Percentiles rank a stretch among this genome's conserved stretches.
Conservation (phyloP, 352 stramenopile genomes). For the Pythium biforme region DNA sequence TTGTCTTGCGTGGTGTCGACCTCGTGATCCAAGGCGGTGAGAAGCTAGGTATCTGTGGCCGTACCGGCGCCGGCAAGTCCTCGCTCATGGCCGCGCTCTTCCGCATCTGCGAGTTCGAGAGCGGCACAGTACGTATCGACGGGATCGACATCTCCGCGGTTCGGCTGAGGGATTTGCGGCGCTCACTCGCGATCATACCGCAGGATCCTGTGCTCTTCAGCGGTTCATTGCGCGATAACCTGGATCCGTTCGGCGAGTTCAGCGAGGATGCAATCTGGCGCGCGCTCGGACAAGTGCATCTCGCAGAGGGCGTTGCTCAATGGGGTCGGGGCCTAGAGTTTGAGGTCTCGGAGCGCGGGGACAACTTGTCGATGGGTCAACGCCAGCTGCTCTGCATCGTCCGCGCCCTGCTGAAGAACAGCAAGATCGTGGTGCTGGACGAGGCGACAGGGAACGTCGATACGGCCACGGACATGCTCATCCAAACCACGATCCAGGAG, state of each 20-base stretch:
- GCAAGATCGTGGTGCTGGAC: constrained; percentile 90
- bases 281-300: constrained; percentile 56
- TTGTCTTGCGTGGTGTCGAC: constrained; percentile 38
- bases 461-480: constrained; percentile 68
- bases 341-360: constrained; percentile 84
- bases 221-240: constrained; percentile 81
- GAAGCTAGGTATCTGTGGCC: constrained; percentile 71
- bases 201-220: constrained; percentile 92
- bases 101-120: constrained; percentile 32
- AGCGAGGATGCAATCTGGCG: constrained; percentile 55
- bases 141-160: constrained; percentile 68
- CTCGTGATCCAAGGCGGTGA: constrained; percentile 62
- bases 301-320: constrained; percentile 39
- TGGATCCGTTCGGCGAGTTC: constrained; percentile 86
- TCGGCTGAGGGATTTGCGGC: constrained; percentile 27
- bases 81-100: constrained; percentile 38
- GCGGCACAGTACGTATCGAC: constrained; percentile 81
- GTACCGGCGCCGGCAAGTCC: constrained; percentile 60
- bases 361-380: constrained; percentile 91
- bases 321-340: constrained; percentile 60
- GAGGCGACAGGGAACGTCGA: constrained; percentile 87
- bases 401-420: constrained; percentile 81
- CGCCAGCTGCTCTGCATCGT: constrained; percentile 91
- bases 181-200: constrained; percentile 73
- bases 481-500: constrained; percentile 59